Evolutionary conservation across 345 rosid genomes (phyloP).

Genomic region (Gossypium bickii): DNA sequence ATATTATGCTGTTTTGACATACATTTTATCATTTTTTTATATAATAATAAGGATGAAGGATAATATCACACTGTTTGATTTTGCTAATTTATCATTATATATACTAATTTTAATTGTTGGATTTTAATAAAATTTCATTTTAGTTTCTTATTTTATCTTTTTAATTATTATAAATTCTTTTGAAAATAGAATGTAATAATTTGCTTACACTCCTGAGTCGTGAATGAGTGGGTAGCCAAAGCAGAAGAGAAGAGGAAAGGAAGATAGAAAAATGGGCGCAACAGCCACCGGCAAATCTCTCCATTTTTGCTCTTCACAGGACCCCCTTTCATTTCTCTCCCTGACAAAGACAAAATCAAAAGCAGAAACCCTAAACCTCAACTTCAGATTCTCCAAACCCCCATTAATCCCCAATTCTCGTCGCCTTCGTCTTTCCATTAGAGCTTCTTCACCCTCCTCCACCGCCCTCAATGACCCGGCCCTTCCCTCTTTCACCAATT

Average conservation of each 20-base stretch:
- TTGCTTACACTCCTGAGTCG: no score
- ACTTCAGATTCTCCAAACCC: background rate
- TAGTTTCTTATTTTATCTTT: no score
- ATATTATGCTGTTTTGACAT: no score
- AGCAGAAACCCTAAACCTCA: background rate
- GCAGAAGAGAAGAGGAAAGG: background rate
- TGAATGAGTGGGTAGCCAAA: background rate
- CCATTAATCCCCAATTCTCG: conserved; percentile 14
- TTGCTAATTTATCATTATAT: no score
- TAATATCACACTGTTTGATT: no score
- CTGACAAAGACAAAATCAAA: background rate
- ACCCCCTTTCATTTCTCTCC: conserved; percentile 12
- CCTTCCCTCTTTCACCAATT: background rate
- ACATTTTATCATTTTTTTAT: no score
- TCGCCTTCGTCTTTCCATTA: conserved; percentile 24
- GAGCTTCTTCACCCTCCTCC: conserved; percentile 16
- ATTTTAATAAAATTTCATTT: no score
- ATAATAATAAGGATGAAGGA: no score
- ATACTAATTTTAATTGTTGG: no score
- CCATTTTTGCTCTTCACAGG: background rate
- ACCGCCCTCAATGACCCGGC: conserved; percentile 17
- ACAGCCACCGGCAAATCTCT: conserved; percentile 20
- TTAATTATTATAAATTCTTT: no score
- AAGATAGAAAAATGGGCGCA: conserved; percentile 26
- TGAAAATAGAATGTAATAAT: no score